Base-by-base conservation (phyloP, 306 rosid species). In the Gastrolobium villosum region DNA sequence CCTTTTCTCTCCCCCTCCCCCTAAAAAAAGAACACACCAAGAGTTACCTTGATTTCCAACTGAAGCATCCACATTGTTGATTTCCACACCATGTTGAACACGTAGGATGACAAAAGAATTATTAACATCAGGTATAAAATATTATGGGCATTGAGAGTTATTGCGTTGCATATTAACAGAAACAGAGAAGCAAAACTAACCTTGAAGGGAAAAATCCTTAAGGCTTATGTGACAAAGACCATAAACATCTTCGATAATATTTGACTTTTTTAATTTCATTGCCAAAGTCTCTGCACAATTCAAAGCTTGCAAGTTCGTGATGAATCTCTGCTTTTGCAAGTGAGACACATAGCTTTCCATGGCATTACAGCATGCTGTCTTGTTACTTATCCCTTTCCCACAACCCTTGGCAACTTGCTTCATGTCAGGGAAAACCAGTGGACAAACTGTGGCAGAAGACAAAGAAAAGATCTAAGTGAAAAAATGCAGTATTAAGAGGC, bases 181-280 rank as follows among this genome's bases (percentile, higher is more conserved):
- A 80, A 11, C 26, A 53, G 61, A 85, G 44, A 79, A 81, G 50
- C 7, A 34, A 66, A 44, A 82, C 84, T 45, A 87, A 93, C 99
- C 99, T 95, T 95, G 99, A 44, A 91, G 96, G 61, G 99, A 95
- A 84, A 93, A 95, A 86, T 93, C 97, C 80, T 91, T 93, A 20
- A 93, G 99, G 85, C 92, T 93, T 72, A 95, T 81, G 61, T 86
- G 98, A 83, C 99, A 95, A 5, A 93, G 94, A 73, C 84, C 80
- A 62, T 88, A 95, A 60, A 95, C 89, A 85, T 95, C 88, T 20
- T 85, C 63, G 11, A 90, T 80, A 36, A 95, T 86, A 70, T 88
- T 93, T 39, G 88, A 84, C 65, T 69, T 84, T 78, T 88, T 81
- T 69, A 95, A 82, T 75, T 95, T 91, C 89, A 79, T 79, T 46